A percentile compares a stretch with the other conserved stretches of the same genome.
Conservation (phyloP, 139 green algal genomes). For the Micractinium sp. region DNA sequence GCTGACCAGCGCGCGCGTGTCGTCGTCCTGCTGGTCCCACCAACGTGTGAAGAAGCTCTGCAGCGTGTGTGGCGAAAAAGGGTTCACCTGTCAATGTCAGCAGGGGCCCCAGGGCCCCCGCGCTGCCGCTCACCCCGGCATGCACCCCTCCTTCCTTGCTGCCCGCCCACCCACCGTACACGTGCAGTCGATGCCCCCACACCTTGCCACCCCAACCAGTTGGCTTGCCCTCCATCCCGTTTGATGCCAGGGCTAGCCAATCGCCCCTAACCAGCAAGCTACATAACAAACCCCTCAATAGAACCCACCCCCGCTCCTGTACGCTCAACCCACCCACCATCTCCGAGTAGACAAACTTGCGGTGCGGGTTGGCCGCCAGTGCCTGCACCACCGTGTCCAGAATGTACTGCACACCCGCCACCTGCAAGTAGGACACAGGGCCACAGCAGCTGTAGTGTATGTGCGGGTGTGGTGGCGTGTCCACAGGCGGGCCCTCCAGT, state of each 20-base stretch:
- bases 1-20: conserved; percentile 51
- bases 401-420: conserved; percentile 83
- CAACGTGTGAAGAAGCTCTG: conserved; percentile 87
- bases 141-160: neutral
- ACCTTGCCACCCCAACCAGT: too few species aligned
- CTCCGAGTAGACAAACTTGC: conserved; percentile 84
- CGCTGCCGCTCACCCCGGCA: too few species aligned
- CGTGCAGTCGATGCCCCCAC: too few species aligned
- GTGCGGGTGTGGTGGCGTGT: too few species aligned
- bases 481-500: too few species aligned
- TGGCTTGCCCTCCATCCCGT: too few species aligned
- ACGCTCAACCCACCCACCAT: conserved; percentile 54
- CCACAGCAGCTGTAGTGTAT: too few species aligned
- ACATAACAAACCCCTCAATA: neutral
- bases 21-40: conserved; percentile 76
- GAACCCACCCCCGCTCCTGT: neutral
- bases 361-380: conserved; percentile 66
- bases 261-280: too few species aligned
- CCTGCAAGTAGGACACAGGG: conserved; percentile 29
- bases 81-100: too few species aligned
- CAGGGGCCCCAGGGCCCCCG: too few species aligned
- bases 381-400: conserved; percentile 78
- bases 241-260: too few species aligned
- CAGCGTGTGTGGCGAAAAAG: neutral
- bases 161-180: too few species aligned